Percentiles rank a stretch among this genome's conserved stretches.
phyloP scores from a whole-genome alignment of 495 filamentous ascomycete species.

The Penicillium antarcticum region DNA sequence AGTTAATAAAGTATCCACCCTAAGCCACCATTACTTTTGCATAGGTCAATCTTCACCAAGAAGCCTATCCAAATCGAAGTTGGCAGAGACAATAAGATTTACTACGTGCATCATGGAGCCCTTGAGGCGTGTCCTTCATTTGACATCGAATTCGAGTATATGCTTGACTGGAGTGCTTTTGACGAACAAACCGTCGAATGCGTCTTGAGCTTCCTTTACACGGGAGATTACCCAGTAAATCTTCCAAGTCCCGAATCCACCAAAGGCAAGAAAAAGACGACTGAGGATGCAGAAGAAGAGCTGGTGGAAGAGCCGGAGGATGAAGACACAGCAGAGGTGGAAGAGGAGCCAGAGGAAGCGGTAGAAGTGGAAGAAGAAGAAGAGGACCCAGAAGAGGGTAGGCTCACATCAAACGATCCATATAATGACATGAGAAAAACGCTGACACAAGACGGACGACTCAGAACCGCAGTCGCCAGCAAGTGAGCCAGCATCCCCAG shows the following conservation, averaged over 20 bases:
- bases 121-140: conserved; percentile 3
- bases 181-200: conserved; percentile 13
- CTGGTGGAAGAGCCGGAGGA: neutral
- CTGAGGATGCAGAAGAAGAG: neutral
- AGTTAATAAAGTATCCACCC: neutral
- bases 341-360: neutral
- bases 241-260: neutral
- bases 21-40: neutral
- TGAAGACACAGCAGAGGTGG: neutral
- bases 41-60: conserved; percentile 2
- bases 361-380: neutral
- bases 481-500: no score
- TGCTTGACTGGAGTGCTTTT: conserved; percentile 7
- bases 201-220: conserved; percentile 9
- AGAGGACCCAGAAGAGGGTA: neutral
- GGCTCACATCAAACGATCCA: neutral
- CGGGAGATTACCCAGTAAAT: neutral
- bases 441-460: no score
- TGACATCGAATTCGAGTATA: neutral
- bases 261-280: neutral
- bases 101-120: conserved; percentile 3
- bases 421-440: no score
- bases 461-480: no score
- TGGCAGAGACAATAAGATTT: neutral
- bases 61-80: conserved; percentile 3